Base-by-base conservation (phyloP, 2,329 filamentous ascomycete species). In the Beauveria australis region DNA sequence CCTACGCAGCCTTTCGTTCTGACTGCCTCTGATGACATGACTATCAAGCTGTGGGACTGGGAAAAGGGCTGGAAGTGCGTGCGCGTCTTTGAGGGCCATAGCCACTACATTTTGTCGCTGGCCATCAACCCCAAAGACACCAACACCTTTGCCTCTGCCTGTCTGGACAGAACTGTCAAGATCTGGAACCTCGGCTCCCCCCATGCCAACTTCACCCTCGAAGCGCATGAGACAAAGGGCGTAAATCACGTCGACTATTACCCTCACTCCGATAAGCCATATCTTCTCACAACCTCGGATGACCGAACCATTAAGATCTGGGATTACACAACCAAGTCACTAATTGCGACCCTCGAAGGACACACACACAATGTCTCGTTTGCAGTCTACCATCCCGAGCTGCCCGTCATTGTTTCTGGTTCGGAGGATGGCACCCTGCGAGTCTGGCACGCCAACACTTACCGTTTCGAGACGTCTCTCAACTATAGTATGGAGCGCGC, bases 301-400 rank as follows among this genome's bases (percentile, higher is more conserved):
- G 94, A 97, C 75, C 87, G 91, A 69, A 97, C 93, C 1, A 91
- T 97, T 68, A 97, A 97, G 81, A 86, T 99, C 60, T 99, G 94
- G 93, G 94, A 99, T 73, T 97, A 99, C 79, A 97, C 93, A 14
- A 97, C 92, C 53, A 99, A 99, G 78, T 94, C 92, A 14, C 81
- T 97, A 66, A 97, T 97, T 71, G 94, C 94, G 33, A 97, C 93
- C 3, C 82, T 99, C 53, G 94, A 99, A 75, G 94, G 94, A 30
- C 94, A 99, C 75, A 96, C 92, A 33, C 96, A 92, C 75, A 99
- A 99, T 70, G 94, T 99, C 53, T 97, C 92, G 3, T 99, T 97
- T 71, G 94, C 94, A 54, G 95, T 92, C 75, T 99, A 97, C 73
- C 94, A 99, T 75, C 94, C 94, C 2, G 93, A 97, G 75, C 80